phyloP scores from a whole-genome alignment of 2,329 filamentous ascomycete genomes.

The Myriosclerotinia scirpicola region DNA sequence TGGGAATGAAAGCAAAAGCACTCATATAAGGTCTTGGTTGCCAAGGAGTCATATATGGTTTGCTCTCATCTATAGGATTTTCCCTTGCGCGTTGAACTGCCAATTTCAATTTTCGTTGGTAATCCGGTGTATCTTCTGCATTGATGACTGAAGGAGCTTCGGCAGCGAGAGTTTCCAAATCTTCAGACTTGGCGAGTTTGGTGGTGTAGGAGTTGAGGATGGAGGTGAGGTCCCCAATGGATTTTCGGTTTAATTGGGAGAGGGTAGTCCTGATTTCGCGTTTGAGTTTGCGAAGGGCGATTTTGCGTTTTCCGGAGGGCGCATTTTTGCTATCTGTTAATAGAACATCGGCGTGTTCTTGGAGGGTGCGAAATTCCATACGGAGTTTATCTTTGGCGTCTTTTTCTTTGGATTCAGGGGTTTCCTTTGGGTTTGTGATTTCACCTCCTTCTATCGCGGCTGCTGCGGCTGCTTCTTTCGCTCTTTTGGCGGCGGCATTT shows the following conservation, averaged over 20 bases:
- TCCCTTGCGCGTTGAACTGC: constrained; percentile 49
- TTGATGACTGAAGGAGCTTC: constrained; percentile 27
- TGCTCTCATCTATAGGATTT: constrained; percentile 73
- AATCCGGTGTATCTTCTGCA: constrained; percentile 23
- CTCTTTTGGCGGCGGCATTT: constrained; percentile 21
- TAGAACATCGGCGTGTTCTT: constrained; percentile 12
- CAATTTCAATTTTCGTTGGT: constrained; percentile 26
- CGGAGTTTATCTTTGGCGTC: constrained; percentile 5
- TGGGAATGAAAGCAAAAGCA: constrained; percentile 90
- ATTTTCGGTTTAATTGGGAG: constrained; percentile 2
- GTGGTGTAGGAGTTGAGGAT: constrained; percentile 7
- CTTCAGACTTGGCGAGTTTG: constrained; percentile 10
- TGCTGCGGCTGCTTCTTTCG: constrained; percentile 31
- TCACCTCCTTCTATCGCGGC: constrained; percentile 24
- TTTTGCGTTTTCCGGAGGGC: constrained; percentile 24
- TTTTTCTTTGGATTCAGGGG: constrained; percentile 11
- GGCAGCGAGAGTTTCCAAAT: not conserved
- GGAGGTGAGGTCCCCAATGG: constrained; percentile 1
- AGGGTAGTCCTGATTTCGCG: constrained; percentile 17
- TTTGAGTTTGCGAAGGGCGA: constrained; percentile 20
- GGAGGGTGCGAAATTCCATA: constrained; percentile 13
- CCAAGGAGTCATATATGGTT: constrained; percentile 93
- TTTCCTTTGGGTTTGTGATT: constrained; percentile 24
- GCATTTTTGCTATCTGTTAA: constrained; percentile 9
- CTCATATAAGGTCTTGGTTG: constrained; percentile 81